Evolutionary conservation across 805 yeast genomes (phyloP).

Genomic region (Teunomyces pallodes): DNA sequence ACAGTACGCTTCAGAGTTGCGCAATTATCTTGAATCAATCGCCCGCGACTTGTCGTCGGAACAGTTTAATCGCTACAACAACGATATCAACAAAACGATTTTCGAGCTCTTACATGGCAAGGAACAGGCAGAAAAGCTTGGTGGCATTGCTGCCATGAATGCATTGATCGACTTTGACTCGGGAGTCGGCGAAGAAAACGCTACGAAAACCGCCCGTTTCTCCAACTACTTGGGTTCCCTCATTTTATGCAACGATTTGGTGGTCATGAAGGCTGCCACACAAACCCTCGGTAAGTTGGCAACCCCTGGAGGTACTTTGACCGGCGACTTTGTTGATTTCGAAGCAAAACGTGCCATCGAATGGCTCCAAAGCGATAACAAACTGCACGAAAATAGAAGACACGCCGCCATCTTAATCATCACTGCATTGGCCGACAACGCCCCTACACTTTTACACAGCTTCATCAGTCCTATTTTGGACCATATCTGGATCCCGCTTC

Average conservation of each 20-base stretch:
- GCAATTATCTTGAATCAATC: slow-evolving; percentile 64
- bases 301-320: slow-evolving; percentile 81
- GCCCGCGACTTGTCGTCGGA: slow-evolving; percentile 82
- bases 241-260: slow-evolving; percentile 77
- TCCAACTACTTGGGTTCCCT: slow-evolving; percentile 84
- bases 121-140: slow-evolving; percentile 70
- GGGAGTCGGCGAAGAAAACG: slow-evolving; percentile 71
- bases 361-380: slow-evolving; percentile 79
- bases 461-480: slow-evolving; percentile 77
- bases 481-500: slow-evolving; percentile 81
- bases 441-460: slow-evolving; percentile 79
- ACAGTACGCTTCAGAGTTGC: slow-evolving; percentile 67
- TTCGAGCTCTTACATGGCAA: slow-evolving; percentile 80
- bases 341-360: slow-evolving; percentile 89
- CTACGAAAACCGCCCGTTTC: slow-evolving; percentile 83
- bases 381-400: slow-evolving; percentile 72
- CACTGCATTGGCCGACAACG: slow-evolving; percentile 77
- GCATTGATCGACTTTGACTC: slow-evolving; percentile 82
- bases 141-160: slow-evolving; percentile 90
- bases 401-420: slow-evolving; percentile 89
- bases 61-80: slow-evolving; percentile 76
- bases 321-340: slow-evolving; percentile 89
- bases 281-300: slow-evolving; percentile 85
- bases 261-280: slow-evolving; percentile 85
- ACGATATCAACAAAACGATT: slow-evolving; percentile 81